These are phyloP conservation scores for Aphanocladium album DNA, from an alignment of 2,329 filamentous ascomycete species.

Conservation along the genomic window DNA sequence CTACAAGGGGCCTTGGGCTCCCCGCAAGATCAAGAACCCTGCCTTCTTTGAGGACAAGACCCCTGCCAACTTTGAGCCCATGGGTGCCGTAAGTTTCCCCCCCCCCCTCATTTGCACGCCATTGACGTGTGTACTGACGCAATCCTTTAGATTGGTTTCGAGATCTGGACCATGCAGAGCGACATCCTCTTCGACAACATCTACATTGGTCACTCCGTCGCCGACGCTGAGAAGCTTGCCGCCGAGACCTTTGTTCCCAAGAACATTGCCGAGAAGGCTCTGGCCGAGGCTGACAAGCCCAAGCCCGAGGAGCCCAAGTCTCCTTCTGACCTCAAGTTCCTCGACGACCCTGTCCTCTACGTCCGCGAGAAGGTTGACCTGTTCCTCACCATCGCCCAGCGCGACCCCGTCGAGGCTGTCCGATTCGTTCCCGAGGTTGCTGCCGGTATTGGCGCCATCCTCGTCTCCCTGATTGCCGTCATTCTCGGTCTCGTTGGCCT, in stretches of 20 bases:
- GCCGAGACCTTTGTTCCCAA: conserved; percentile 89
- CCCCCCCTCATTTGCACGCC: not conserved
- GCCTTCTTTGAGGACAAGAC: conserved; percentile 96
- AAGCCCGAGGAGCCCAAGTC: conserved; percentile 63
- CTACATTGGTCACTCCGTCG: conserved; percentile 96
- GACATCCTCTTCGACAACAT: conserved; percentile 99
- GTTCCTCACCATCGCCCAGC: conserved; percentile 78
- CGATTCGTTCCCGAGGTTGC: conserved; percentile 90
- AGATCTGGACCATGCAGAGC: conserved; percentile 99
- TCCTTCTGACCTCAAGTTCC: conserved; percentile 76
- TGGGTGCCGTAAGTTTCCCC: conserved; percentile 74
- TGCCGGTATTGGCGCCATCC: conserved; percentile 67
- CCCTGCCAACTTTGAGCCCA: conserved; percentile 94
- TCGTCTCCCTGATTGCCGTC: conserved; percentile 65
- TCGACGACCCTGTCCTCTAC: conserved; percentile 82
- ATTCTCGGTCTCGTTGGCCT: conserved; percentile 61
- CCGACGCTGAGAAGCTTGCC: conserved; percentile 85
- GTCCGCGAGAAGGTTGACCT: conserved; percentile 89
- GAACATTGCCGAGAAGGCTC: conserved; percentile 72
- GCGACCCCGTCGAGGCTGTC: conserved; percentile 76
- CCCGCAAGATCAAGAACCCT: conserved; percentile 95
- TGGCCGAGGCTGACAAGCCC: conserved; percentile 75
- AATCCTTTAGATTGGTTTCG: conserved; percentile 79
- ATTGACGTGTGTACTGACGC: conserved; percentile 17
- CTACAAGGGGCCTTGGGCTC: conserved; percentile 95